Evolutionary conservation across 805 yeast genomes (phyloP).

Genomic region (Maudiozyma bulderi): DNA sequence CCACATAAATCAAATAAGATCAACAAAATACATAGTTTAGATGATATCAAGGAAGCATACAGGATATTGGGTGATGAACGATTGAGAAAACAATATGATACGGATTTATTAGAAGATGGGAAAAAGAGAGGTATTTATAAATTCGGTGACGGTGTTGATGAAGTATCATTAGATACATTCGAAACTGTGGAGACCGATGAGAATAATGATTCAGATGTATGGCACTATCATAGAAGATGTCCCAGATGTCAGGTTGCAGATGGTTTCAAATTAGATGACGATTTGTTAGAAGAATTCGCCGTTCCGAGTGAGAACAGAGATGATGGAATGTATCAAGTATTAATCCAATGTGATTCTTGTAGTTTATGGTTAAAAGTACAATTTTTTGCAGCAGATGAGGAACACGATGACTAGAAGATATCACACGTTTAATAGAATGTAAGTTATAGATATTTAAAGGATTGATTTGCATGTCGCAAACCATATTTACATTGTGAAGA

Average conservation of each 20-base stretch:
- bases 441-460: too few species aligned
- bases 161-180: constrained; percentile 56
- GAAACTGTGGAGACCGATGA: constrained; percentile 7
- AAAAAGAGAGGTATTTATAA: constrained; percentile 29
- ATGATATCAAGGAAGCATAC: constrained; percentile 57
- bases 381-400: constrained; percentile 35
- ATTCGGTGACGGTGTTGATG: constrained; percentile 62
- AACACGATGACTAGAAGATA: not conserved
- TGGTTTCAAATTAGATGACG: constrained; percentile 54
- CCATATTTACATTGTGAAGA: too few species aligned
- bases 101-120: constrained; percentile 28
- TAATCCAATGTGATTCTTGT: constrained; percentile 75
- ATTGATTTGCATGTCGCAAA: too few species aligned
- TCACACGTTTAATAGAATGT: not conserved
- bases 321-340: constrained; percentile 47
- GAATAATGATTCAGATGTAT: constrained; percentile 19
- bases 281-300: constrained; percentile 47
- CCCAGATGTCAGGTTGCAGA: constrained; percentile 50
- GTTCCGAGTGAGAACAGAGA: constrained; percentile 24
- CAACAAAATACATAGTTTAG: constrained; percentile 4
- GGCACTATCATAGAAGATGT: constrained; percentile 38
- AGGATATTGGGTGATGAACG: constrained; percentile 36
- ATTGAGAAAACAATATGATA: constrained; percentile 44
- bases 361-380: constrained; percentile 77
- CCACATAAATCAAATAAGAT: not conserved